Conservation (phyloP, 208 protist genomes). For the Wallacemonas collosoma region DNA sequence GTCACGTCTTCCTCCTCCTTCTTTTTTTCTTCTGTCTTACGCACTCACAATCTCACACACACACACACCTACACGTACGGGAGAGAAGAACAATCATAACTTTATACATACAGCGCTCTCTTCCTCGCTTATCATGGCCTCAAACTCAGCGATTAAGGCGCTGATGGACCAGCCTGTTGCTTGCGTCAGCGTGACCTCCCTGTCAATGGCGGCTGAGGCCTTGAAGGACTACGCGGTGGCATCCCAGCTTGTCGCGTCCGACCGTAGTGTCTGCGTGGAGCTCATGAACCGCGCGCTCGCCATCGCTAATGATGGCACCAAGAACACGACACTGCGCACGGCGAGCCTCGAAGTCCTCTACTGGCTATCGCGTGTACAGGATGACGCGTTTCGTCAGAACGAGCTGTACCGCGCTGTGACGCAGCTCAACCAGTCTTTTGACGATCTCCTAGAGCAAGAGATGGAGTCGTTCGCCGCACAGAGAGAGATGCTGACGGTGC, state of each 20-base stretch:
- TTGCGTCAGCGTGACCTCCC: slow-evolving; percentile 45
- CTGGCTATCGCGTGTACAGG: slow-evolving; percentile 55
- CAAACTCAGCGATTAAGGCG: slow-evolving; percentile 53
- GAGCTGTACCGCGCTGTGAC: slow-evolving; percentile 64
- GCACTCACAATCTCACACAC: slow-evolving; percentile 2
- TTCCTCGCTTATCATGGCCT: slow-evolving; percentile 26
- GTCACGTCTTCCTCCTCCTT: not conserved
- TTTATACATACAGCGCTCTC: slow-evolving; percentile 7
- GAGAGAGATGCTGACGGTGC: slow-evolving; percentile 73
- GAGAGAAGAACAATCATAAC: not conserved
- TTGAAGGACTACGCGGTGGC: slow-evolving; percentile 40
- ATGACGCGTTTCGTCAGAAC: slow-evolving; percentile 56
- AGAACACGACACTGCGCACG: slow-evolving; percentile 59
- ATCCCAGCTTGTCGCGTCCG: slow-evolving; percentile 30
- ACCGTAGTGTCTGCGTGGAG: slow-evolving; percentile 30
- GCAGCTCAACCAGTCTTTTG: slow-evolving; percentile 76
- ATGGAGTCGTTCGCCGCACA: slow-evolving; percentile 30
- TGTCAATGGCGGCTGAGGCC: slow-evolving; percentile 56
- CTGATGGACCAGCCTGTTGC: slow-evolving; percentile 59
- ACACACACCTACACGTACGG: not conserved
- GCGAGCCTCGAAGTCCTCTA: slow-evolving; percentile 80
- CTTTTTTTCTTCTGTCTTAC: slow-evolving; percentile 11
- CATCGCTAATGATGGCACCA: slow-evolving; percentile 64
- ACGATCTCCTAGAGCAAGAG: slow-evolving; percentile 63
- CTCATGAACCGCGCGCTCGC: slow-evolving; percentile 42